These are phyloP conservation scores for Pythium coloratum DNA, from an alignment of 352 stramenopile genomes.

Conservation along the genomic window DNA sequence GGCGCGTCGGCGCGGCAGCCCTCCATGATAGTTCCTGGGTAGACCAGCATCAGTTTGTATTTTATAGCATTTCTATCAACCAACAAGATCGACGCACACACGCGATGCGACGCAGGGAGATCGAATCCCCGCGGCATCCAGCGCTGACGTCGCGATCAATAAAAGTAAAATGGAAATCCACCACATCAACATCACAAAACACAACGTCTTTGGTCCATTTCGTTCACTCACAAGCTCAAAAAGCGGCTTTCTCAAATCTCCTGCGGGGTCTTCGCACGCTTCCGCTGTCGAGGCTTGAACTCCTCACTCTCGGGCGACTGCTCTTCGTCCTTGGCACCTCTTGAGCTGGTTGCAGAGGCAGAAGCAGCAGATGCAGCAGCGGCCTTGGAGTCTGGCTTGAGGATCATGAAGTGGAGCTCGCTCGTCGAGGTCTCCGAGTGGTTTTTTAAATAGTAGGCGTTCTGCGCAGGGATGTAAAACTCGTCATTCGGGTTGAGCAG, in stretches of 20 bases:
- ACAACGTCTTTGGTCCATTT: background rate
- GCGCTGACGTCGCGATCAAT: background rate
- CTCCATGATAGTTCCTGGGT: constrained; percentile 25
- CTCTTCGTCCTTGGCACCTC: background rate
- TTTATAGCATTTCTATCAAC: constrained; percentile 19
- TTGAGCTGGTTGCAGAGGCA: background rate
- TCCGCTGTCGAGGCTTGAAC: background rate
- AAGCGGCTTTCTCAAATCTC: background rate
- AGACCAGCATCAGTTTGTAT: constrained; percentile 25
- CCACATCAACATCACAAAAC: constrained; percentile 5
- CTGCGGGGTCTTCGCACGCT: constrained; percentile 6
- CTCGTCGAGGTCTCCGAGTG: constrained; percentile 86
- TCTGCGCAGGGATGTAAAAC: constrained; percentile 96
- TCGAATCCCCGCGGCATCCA: constrained; percentile 17
- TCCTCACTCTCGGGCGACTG: background rate
- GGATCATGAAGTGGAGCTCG: constrained; percentile 95
- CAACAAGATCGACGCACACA: background rate
- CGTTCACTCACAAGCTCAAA: background rate
- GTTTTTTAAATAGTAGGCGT: constrained; percentile 97
- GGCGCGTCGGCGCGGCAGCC: background rate
- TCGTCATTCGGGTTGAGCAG: constrained; percentile 93
- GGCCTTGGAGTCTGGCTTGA: constrained; percentile 66
- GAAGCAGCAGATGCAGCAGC: background rate
- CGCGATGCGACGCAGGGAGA: constrained; percentile 12
- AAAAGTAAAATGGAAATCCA: constrained; percentile 16